These are phyloP conservation scores for Hortaea sp. DNA, from an alignment of 2,329 filamentous ascomycete species.

Conservation along the genomic window DNA sequence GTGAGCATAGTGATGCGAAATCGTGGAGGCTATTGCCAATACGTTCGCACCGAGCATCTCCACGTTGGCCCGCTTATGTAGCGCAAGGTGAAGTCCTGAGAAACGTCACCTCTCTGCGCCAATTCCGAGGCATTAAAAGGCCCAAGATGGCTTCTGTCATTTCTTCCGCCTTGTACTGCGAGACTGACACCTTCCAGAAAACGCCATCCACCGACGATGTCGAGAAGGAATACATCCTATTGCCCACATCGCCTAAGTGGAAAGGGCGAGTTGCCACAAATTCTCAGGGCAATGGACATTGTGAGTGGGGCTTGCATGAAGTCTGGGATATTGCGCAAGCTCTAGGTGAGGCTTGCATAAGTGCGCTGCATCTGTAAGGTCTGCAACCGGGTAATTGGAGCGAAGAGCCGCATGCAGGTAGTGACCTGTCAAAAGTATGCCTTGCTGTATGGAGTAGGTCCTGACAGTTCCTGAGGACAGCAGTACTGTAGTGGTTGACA, in stretches of 20 bases:
- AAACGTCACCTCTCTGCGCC: constrained; percentile 10
- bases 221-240: not conserved
- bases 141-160: not conserved
- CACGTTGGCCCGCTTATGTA: constrained; percentile 9
- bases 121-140: constrained; percentile 11
- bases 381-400: constrained; percentile 19
- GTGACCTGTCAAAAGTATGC: constrained; percentile 20
- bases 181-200: not conserved
- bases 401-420: constrained; percentile 11
- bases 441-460: constrained; percentile 9
- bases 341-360: constrained; percentile 23
- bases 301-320: constrained; percentile 1
- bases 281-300: too few species aligned
- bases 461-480: constrained; percentile 11
- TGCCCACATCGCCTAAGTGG: not conserved
- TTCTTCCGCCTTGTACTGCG: not conserved
- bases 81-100: constrained; percentile 13
- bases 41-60: constrained; percentile 14
- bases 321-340: constrained; percentile 12
- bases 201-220: not conserved
- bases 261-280: too few species aligned
- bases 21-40: too few species aligned
- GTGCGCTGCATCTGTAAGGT: constrained; percentile 4
- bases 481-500: too few species aligned
- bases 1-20: too few species aligned